Evolutionary conservation across 164 flowering plant genomes (phyloP), one percentile per base, ranked within the genome.

Genomic region (Cinnamomum micranthum): DNA sequence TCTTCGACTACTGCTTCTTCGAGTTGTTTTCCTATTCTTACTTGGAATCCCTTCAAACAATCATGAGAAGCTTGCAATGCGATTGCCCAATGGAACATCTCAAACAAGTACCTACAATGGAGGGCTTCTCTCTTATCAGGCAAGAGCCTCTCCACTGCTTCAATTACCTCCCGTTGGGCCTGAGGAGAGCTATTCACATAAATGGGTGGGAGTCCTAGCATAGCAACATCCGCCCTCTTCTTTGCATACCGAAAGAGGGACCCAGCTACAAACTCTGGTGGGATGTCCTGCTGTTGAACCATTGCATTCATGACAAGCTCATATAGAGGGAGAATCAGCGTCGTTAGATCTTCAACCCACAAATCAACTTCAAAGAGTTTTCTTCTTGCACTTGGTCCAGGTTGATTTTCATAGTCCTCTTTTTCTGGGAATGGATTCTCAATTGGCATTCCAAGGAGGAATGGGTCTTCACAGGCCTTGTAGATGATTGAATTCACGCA

Each of bases 81-180:
- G 9, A 84, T 76, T 0, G 97, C 85, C 62, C 67, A 78, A 1
- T 69, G 75, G 1, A 92, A 88, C 93, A 91, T 83, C 76, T 90
- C 86, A 27, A 82, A 88, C 71, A 94, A 74, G 2, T 78, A 76
- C 20, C 81, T 75, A 79, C 90, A 86, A 3, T 93, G 85, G 28
- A 88, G 50, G 1, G 86, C 73, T 59, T 85, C 88, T 73, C 17
- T 71, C 17, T 86, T 83, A 24, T 71, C 70, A 52, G 97, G 94
- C 80, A 94, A 76, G 14, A 91, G 86, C 80, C 79, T 79, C 77
- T 88, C 94, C 50, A 91, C 79, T 7, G 89, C 84, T 76, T 94
- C 97, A 60, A 94, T 80, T 50, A 85, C 86, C 27, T 87, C 89
- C 68, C 82, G 82, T 28, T 75, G 66, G 6, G 80, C 64, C 52